phyloP scores from a whole-genome alignment of 805 yeast species.

The Candida tammaniensis region DNA sequence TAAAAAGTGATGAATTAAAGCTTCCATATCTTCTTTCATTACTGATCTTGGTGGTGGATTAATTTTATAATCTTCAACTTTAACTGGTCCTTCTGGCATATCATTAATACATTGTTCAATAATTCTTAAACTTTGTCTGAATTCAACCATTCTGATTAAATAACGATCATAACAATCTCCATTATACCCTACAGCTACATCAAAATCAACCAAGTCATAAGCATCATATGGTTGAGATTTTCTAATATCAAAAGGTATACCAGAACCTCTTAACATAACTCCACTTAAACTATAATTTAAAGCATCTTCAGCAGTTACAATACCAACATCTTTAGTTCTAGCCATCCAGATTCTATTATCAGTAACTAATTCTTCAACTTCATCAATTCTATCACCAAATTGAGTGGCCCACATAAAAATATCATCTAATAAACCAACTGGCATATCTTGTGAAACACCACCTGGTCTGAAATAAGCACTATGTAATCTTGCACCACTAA shows the following conservation, averaged over 20 bases:
- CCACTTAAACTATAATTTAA: constrained; percentile 78
- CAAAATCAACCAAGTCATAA: constrained; percentile 81
- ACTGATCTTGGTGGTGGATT: constrained; percentile 75
- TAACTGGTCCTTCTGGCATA: constrained; percentile 90
- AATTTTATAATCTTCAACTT: constrained; percentile 86
- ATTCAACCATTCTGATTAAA: constrained; percentile 85
- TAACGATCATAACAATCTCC: constrained; percentile 94
- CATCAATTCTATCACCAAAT: constrained; percentile 90
- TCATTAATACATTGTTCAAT: constrained; percentile 87
- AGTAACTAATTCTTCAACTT: constrained; percentile 83
- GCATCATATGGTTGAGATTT: constrained; percentile 89
- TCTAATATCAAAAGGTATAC: constrained; percentile 83
- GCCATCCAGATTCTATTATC: constrained; percentile 92
- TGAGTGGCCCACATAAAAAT: constrained; percentile 96
- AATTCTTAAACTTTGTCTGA: constrained; percentile 85
- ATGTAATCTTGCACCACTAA: constrained; percentile 86
- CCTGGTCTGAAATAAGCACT: constrained; percentile 89
- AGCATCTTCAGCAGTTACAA: constrained; percentile 83
- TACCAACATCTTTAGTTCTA: constrained; percentile 79
- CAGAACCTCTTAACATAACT: constrained; percentile 89
- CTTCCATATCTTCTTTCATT: constrained; percentile 93
- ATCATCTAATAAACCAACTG: constrained; percentile 82
- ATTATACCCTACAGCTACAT: constrained; percentile 78
- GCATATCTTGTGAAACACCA: constrained; percentile 86
- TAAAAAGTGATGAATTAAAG: constrained; percentile 84